Evolutionary conservation across 2,329 filamentous ascomycete species (phyloP).

Genomic region (Penicillium sp.): DNA sequence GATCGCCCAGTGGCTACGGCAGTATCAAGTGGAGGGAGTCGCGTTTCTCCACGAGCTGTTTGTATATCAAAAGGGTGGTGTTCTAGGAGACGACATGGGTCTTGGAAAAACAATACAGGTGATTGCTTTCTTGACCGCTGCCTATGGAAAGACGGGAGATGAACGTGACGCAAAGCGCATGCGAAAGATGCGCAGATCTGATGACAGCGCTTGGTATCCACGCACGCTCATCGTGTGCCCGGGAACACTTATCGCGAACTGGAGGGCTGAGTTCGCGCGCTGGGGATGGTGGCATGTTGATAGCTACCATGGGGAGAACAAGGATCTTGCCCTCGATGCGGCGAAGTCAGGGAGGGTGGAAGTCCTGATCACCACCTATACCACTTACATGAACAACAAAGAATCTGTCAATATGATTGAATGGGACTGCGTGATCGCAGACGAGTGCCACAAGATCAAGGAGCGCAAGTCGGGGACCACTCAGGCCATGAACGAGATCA

Average conservation of each 20-base stretch:
- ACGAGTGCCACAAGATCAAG: slow-evolving; percentile 91
- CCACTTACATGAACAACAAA: slow-evolving; percentile 77
- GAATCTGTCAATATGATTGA: slow-evolving; percentile 76
- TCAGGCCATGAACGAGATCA: slow-evolving; percentile 83
- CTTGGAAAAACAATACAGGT: slow-evolving; percentile 96
- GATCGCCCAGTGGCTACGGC: slow-evolving; percentile 86
- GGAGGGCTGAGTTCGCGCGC: slow-evolving; percentile 77
- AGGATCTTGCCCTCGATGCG: slow-evolving; percentile 69
- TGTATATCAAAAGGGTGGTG: slow-evolving; percentile 84
- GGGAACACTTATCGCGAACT: slow-evolving; percentile 84
- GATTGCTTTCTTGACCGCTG: slow-evolving; percentile 83
- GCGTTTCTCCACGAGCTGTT: slow-evolving; percentile 85
- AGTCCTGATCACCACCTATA: slow-evolving; percentile 92
- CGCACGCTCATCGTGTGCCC: slow-evolving; percentile 83
- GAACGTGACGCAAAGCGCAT: slow-evolving; percentile 82
- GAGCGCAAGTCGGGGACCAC: slow-evolving; percentile 74
- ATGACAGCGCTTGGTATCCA: slow-evolving; percentile 71
- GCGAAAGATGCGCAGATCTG: slow-evolving; percentile 72
- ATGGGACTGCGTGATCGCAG: slow-evolving; percentile 93
- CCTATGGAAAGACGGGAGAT: slow-evolving; percentile 92
- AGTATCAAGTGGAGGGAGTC: slow-evolving; percentile 86
- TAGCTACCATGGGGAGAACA: slow-evolving; percentile 71
- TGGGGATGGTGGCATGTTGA: slow-evolving; percentile 98
- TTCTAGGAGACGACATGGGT: slow-evolving; percentile 96
- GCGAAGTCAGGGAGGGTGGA: slow-evolving; percentile 76